phyloP scores from a whole-genome alignment of 2,329 filamentous ascomycete species.

The Xylaria sp. region DNA sequence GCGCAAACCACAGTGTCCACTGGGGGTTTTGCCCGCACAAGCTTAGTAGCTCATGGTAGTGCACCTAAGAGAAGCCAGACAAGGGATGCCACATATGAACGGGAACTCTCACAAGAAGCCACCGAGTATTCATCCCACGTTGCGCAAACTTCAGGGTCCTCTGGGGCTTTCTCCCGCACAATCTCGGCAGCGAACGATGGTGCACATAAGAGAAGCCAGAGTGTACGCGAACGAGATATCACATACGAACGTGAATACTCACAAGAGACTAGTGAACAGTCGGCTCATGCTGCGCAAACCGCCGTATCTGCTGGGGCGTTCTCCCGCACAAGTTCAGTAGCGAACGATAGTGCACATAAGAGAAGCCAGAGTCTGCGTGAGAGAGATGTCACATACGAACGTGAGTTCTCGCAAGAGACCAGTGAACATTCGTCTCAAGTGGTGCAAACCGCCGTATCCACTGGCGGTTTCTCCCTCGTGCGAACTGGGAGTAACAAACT shows the following conservation, averaged over 20 bases:
- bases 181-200: too few relatives aligned
- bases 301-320: conserved; percentile 33
- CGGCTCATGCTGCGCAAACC: conserved; percentile 21
- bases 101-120: too few relatives aligned
- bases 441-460: conserved; percentile 25
- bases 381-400: conserved; percentile 44
- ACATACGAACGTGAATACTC: conserved; percentile 29
- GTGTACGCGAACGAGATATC: conserved; percentile 44
- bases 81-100: too few relatives aligned
- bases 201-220: too few relatives aligned
- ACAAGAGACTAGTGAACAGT: conserved; percentile 25
- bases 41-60: too few relatives aligned
- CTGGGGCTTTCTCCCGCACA: too few relatives aligned
- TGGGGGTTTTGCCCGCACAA: too few relatives aligned
- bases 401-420: conserved; percentile 33
- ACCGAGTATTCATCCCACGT: too few relatives aligned
- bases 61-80: too few relatives aligned
- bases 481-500: conserved; percentile 55
- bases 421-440: conserved; percentile 24
- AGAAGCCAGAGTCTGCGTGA: conserved; percentile 59
- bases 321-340: conserved; percentile 19
- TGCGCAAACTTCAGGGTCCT: too few relatives aligned
- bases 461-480: conserved; percentile 36
- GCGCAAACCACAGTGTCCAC: too few relatives aligned
- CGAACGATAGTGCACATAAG: conserved; percentile 38